Evolutionary conservation across 2,329 filamentous ascomycete genomes (phyloP).

Genomic region (Aspergillus pseudonomiae): DNA sequence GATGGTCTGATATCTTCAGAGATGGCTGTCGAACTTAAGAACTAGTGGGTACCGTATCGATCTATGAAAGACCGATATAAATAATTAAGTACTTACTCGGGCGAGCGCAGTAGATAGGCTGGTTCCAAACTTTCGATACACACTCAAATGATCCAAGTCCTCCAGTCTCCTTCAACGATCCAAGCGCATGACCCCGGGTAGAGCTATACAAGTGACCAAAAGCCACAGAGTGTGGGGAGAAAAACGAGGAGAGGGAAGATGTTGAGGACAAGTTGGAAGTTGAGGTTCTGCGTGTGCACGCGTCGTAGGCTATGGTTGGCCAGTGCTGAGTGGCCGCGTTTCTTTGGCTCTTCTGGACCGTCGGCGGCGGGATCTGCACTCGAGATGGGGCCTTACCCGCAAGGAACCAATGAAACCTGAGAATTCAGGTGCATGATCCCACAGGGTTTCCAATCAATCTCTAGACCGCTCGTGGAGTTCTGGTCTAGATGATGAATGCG

Average conservation of each 20-base stretch:
- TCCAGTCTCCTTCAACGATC: constrained; percentile 24
- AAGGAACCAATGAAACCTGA: not conserved
- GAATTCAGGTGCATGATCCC: not conserved
- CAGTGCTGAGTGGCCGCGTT: constrained; percentile 12
- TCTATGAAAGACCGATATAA: not conserved
- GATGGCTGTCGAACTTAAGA: not conserved
- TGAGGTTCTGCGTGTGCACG: constrained; percentile 26
- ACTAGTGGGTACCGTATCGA: not conserved
- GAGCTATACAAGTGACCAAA: constrained; percentile 7
- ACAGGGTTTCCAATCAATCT: not conserved
- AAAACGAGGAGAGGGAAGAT: constrained; percentile 8
- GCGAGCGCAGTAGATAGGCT: not conserved
- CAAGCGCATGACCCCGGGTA: constrained; percentile 22
- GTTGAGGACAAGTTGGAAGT: constrained; percentile 24
- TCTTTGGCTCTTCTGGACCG: constrained; percentile 1
- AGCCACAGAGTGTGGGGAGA: constrained; percentile 14
- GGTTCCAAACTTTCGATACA: constrained; percentile 6
- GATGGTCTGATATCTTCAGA: not conserved
- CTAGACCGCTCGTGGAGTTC: not conserved
- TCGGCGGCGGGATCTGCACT: constrained; percentile 14
- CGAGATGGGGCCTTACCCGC: not conserved
- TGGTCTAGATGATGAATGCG: not conserved
- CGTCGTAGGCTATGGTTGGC: constrained; percentile 23
- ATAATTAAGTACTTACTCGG: not conserved
- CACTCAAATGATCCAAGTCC: constrained; percentile 11